Conservation (phyloP, 1,284 basidiomycete genomes). For the Apiotrichum gamsii region DNA sequence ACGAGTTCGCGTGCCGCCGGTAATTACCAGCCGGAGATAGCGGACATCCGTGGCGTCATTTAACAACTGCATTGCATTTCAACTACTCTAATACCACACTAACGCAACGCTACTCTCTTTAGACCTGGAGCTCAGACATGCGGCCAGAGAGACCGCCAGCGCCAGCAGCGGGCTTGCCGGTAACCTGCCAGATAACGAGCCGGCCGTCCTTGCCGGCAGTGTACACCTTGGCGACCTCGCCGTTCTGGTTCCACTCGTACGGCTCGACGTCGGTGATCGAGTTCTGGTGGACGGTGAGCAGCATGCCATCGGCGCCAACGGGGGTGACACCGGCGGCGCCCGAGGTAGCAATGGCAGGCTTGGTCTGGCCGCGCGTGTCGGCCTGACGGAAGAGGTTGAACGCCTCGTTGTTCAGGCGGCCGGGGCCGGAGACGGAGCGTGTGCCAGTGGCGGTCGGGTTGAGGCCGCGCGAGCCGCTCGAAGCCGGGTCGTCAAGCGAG, state of each 20-base stretch:
- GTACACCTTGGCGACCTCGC: conserved; percentile 67
- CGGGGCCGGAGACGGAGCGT: conserved; percentile 50
- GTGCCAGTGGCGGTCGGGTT: conserved; percentile 41
- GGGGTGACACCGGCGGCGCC: conserved; percentile 37
- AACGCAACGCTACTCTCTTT: too few species aligned
- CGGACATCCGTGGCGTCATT: too few species aligned
- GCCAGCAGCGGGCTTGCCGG: conserved; percentile 19
- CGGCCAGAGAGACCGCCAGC: conserved; percentile 24
- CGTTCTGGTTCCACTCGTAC: conserved; percentile 60
- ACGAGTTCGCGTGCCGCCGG: too few species aligned
- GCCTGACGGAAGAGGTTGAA: conserved; percentile 94
- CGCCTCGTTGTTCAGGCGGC: conserved; percentile 85
- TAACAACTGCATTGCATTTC: too few species aligned
- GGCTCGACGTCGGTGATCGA: conserved; percentile 87
- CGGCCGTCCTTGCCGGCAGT: conserved; percentile 94
- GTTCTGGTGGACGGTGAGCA: conserved; percentile 90
- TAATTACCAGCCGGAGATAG: too few species aligned
- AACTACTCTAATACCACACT: too few species aligned
- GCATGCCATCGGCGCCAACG: conserved; percentile 55
- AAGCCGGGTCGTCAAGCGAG: conserved; percentile 67
- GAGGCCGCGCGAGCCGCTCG: conserved; percentile 33
- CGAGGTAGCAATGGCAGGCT: conserved; percentile 45
- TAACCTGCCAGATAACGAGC: conserved; percentile 80
- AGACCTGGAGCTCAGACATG: conserved; percentile 27
- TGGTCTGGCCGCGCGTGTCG: conserved; percentile 71